These are phyloP conservation scores for Herpetospermum pedunculosum DNA, from an alignment of 306 rosid species.

Conservation along the genomic window DNA sequence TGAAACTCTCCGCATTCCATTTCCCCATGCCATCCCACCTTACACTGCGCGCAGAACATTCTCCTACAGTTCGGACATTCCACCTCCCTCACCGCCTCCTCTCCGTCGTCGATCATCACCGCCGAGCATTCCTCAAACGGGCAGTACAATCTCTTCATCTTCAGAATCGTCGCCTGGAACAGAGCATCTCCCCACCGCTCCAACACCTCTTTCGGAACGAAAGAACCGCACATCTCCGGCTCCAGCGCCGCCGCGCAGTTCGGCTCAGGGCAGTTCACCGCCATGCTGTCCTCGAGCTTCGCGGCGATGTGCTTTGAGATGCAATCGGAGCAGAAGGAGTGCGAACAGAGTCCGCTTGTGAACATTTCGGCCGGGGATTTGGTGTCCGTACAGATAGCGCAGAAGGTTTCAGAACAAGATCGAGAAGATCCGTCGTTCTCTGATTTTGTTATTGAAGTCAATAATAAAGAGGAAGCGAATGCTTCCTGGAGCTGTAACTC, in stretches of 20 bases:
- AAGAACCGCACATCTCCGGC: conserved; percentile 20
- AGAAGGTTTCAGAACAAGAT: neutral
- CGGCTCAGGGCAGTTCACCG: conserved; percentile 42
- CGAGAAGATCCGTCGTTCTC: conserved; percentile 14
- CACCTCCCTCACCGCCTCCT: conserved; percentile 24
- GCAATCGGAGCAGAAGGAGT: conserved; percentile 37
- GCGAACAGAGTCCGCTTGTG: conserved; percentile 27
- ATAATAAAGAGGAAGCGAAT: conserved; percentile 27
- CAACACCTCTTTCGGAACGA: conserved; percentile 36
- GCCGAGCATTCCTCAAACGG: conserved; percentile 48
- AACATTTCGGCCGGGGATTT: conserved; percentile 31
- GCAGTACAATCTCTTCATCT: conserved; percentile 30
- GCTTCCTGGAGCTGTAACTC: conserved; percentile 48
- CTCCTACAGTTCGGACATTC: conserved; percentile 44
- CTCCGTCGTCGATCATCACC: conserved; percentile 31
- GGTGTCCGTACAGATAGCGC: conserved; percentile 43
- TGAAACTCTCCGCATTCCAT: conserved; percentile 32
- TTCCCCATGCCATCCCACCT: conserved; percentile 46
- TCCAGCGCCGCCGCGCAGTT: conserved; percentile 34
- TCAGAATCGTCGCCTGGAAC: conserved; percentile 31
- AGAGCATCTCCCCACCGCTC: conserved; percentile 47
- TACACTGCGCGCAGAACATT: conserved; percentile 51
- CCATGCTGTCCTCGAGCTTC: conserved; percentile 34
- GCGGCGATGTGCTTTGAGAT: conserved; percentile 26
- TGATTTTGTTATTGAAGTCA: neutral